Evolutionary conservation across 73 alveolate genomes (phyloP), one percentile per base, ranked within the genome.

Genomic region (Paramecium biaurelia): DNA sequence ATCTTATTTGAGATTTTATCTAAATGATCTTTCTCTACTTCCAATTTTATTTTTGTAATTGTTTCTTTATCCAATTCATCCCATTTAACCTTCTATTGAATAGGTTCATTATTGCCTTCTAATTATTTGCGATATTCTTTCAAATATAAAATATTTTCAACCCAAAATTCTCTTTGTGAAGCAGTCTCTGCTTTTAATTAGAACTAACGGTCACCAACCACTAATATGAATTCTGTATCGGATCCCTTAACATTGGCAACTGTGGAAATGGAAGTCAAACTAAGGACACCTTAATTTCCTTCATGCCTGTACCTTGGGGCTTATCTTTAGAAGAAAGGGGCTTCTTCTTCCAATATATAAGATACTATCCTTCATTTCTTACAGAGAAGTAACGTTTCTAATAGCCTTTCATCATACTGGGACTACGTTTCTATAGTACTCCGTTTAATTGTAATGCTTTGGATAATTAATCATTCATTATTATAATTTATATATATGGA

Each of bases 141-240:
- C 34, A 76, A 38, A 21, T 26, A 6, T 11, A 76, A n/a, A 38
- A 76, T 8, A 5, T 1, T 21, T 11, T 76, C 89, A 76, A 76
- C 89, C n/a, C n/a, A 76, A 41, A 26, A 26, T 30, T 76, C 41
- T 7, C 70, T 20, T 34, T n/a, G 24, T 14, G 67, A 18, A 3
- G 89, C 72, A n/a, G 38, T 76, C 7, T 76, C 89, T 1, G 89
- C 89, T 21, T 76, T 79, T 23, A 2, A 32, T 23, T 79, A 21
- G 41, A 79, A 41, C 74, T 79, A 23, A 35, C 49, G 45, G 3
- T 79, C 72, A 1, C 30, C 43, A 7, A 43, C 20, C 15, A 79
- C 90, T 18, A 79, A 28, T 2, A 79, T 42, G 53, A 79, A 79
- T 43, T 79, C 90, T 2, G 90, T 42, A 42, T 76, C 70, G 18